A percentile compares a stretch with the other conserved stretches of the same genome.
phyloP scores from a whole-genome alignment of 2,329 filamentous ascomycete species.

The Pseudogymnoascus sp. region DNA sequence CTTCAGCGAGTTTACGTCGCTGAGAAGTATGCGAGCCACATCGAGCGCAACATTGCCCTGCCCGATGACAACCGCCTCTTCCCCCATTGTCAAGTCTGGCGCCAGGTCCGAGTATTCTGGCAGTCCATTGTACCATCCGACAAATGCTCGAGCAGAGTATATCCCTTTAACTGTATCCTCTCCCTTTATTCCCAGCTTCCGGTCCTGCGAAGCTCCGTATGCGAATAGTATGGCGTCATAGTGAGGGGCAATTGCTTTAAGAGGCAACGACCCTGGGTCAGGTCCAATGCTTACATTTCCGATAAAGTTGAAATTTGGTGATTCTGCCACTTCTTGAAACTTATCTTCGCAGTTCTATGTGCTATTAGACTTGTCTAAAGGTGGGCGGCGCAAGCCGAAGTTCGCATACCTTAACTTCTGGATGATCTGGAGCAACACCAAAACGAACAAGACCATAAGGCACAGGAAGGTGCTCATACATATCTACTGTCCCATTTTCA shows the following conservation, averaged over 20 bases:
- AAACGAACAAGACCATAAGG: slow-evolving; percentile 89
- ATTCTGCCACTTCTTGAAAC: slow-evolving; percentile 79
- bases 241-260: slow-evolving; percentile 63
- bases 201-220: slow-evolving; percentile 84
- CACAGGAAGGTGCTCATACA: slow-evolving; percentile 92
- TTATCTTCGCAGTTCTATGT: slow-evolving; percentile 85
- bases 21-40: slow-evolving; percentile 79
- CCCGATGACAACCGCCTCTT: slow-evolving; percentile 81
- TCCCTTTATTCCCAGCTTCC: slow-evolving; percentile 67
- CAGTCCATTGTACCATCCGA: slow-evolving; percentile 97
- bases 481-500: slow-evolving; percentile 68
- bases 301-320: slow-evolving; percentile 77
- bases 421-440: slow-evolving; percentile 96
- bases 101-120: slow-evolving; percentile 67
- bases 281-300: slow-evolving; percentile 78
- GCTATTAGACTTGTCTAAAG: slow-evolving; percentile 12
- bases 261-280: slow-evolving; percentile 45
- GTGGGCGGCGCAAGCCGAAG: slow-evolving; percentile 4
- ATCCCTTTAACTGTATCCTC: slow-evolving; percentile 66
- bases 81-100: slow-evolving; percentile 66
- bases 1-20: slow-evolving; percentile 61
- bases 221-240: slow-evolving; percentile 91
- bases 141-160: slow-evolving; percentile 84
- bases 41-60: slow-evolving; percentile 96
- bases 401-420: slow-evolving; percentile 76